phyloP scores from a whole-genome alignment of 179 eudicot genomes.

The Silene coronaria region DNA sequence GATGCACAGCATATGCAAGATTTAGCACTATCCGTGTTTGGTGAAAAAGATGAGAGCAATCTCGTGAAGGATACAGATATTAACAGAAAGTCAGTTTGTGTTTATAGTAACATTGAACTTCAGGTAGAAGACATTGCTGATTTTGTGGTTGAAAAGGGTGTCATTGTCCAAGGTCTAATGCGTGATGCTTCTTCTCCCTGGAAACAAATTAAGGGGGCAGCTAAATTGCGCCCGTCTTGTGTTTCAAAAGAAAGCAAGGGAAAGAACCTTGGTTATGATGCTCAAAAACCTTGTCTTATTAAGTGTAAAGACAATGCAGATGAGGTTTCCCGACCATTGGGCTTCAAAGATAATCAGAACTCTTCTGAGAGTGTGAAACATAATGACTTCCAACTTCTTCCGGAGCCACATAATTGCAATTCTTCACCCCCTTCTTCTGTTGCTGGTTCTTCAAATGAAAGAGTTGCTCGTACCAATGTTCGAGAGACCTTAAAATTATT shows the following conservation, averaged over 20 bases:
- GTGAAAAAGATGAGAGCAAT: constrained; percentile 13
- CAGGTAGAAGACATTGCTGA: constrained; percentile 15
- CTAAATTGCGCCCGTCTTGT: constrained; percentile 16
- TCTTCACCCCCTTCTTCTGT: constrained; percentile 46
- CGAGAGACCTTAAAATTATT: constrained; percentile 54
- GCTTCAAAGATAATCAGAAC: constrained; percentile 19
- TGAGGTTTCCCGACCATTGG: constrained; percentile 17
- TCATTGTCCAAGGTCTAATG: constrained; percentile 38
- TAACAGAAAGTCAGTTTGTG: constrained; percentile 18
- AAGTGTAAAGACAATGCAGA: constrained; percentile 17
- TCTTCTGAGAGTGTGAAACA: constrained; percentile 20
- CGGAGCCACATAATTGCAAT: constrained; percentile 21
- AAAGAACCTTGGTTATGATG: constrained; percentile 27
- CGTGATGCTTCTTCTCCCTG: constrained; percentile 33
- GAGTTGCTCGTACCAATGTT: constrained; percentile 51
- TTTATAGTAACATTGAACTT: constrained; percentile 11
- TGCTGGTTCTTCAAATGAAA: constrained; percentile 34
- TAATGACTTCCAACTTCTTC: constrained; percentile 22
- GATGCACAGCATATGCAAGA: background rate
- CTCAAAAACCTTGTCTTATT: constrained; percentile 16
- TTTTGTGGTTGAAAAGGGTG: constrained; percentile 12
- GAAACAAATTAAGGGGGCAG: constrained; percentile 23
- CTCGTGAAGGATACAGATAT: constrained; percentile 21
- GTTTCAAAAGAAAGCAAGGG: constrained; percentile 25
- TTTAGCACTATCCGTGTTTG: background rate